A percentile compares a stretch with the other conserved stretches of the same genome.
phyloP scores from a whole-genome alignment of 1,284 basidiomycete species.

The Xanthoconium separans region DNA sequence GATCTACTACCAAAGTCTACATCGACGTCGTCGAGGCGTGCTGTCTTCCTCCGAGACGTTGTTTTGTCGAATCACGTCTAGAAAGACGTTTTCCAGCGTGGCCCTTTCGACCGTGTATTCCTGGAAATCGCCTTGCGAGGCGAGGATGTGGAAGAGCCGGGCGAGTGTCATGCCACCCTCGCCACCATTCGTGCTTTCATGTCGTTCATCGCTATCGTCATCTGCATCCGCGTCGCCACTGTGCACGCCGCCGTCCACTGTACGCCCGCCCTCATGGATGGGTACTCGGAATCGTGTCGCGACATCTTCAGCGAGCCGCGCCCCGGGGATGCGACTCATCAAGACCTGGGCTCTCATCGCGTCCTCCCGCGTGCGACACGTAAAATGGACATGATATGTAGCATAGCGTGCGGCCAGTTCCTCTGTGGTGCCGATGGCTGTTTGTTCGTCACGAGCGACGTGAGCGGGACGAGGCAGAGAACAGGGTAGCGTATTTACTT shows the following conservation, averaged over 20 bases:
- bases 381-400: conserved; percentile 78
- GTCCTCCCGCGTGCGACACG: conserved; percentile 61
- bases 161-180: conserved; percentile 44
- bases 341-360: conserved; percentile 52
- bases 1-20: neutral
- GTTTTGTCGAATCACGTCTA: conserved; percentile 50
- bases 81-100: conserved; percentile 53
- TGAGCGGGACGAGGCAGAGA: neutral
- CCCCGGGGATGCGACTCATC: conserved; percentile 63
- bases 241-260: no score
- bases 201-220: neutral
- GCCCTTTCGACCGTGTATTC: conserved; percentile 53
- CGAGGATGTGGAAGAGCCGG: conserved; percentile 51
- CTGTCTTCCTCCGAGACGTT: neutral
- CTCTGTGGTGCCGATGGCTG: conserved; percentile 49
- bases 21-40: neutral
- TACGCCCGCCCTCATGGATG: conserved; percentile 32
- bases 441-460: neutral
- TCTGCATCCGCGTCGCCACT: no score
- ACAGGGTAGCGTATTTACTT: conserved; percentile 17
- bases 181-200: no score
- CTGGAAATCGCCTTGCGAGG: conserved; percentile 52
- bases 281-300: conserved; percentile 79
- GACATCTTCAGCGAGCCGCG: conserved; percentile 71
- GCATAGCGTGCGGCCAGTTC: conserved; percentile 65